A percentile compares a stretch with the other conserved stretches of the same genome.
phyloP scores from a whole-genome alignment of 78 protist species.

The Paratrimastix pyriformis region DNA sequence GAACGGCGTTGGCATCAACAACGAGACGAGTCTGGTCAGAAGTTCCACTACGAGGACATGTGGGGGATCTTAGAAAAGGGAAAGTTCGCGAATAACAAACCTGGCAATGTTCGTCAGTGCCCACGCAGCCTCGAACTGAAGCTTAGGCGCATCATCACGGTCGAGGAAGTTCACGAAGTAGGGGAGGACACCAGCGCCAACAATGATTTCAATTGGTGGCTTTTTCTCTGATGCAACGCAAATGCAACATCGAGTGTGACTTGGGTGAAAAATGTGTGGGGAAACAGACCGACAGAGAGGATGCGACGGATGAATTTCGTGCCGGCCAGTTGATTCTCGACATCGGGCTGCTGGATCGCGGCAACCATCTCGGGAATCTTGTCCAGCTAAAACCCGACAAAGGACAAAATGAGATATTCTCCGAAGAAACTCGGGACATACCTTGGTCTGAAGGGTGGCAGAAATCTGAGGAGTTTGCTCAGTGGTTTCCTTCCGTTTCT shows the following conservation, averaged over 20 bases:
- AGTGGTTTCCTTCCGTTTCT: not conserved
- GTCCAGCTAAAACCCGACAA: too few relatives aligned
- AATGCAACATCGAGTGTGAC: too few relatives aligned
- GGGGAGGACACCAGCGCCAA: not conserved
- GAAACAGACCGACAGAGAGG: not conserved
- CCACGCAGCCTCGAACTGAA: constrained; percentile 37
- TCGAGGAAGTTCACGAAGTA: not conserved
- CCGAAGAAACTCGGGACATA: too few relatives aligned
- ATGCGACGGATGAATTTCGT: not conserved
- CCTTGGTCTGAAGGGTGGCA: too few relatives aligned
- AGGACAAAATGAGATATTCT: too few relatives aligned
- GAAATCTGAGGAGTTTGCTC: too few relatives aligned
- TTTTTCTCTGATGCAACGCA: not conserved
- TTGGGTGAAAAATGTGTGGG: not conserved
- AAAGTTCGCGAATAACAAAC: too few relatives aligned
- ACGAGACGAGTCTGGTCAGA: not conserved
- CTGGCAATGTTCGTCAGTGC: constrained; percentile 28
- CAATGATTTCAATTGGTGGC: constrained; percentile 16
- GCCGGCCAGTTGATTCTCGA: too few relatives aligned
- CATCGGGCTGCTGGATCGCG: too few relatives aligned
- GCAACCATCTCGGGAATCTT: too few relatives aligned
- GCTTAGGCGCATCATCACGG: too few relatives aligned
- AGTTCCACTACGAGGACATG: constrained; percentile 6
- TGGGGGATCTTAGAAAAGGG: too few relatives aligned
- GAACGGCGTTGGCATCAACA: not conserved